A percentile compares a stretch with the other conserved stretches of the same genome.
Conservation (phyloP, 495 filamentous ascomycete species). For the Barbatosphaeria neglecta region DNA sequence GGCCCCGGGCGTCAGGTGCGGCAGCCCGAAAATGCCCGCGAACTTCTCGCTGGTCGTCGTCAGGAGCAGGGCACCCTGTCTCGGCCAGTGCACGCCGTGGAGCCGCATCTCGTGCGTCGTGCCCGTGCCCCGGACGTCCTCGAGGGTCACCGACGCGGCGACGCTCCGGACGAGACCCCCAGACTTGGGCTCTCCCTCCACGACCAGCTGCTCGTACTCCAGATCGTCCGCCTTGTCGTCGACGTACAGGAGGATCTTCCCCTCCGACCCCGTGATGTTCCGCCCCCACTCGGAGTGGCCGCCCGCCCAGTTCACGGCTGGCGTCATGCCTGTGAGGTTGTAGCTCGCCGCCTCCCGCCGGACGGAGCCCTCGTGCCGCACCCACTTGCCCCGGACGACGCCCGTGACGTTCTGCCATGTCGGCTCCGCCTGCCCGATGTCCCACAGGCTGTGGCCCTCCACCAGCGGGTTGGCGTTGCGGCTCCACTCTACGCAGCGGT, state of each 20-base stretch:
- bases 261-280: conserved; percentile 55
- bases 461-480: conserved; percentile 22
- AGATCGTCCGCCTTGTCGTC: conserved; percentile 37
- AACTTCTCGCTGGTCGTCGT: conserved; percentile 90
- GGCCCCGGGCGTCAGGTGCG: conserved; percentile 61
- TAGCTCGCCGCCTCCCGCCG: conserved; percentile 23
- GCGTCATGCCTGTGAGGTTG: conserved; percentile 36
- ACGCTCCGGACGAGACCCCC: conserved; percentile 42
- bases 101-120: conserved; percentile 64
- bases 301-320: conserved; percentile 26
- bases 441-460: conserved; percentile 16
- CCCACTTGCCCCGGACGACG: conserved; percentile 64
- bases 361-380: conserved; percentile 37
- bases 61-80: conserved; percentile 62
- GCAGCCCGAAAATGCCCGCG: conserved; percentile 74
- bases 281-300: conserved; percentile 43
- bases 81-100: conserved; percentile 73
- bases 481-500: conserved; percentile 32
- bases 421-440: conserved; percentile 29
- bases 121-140: conserved; percentile 54
- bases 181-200: conserved; percentile 1
- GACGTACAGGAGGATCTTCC: conserved; percentile 38
- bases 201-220: conserved; percentile 21
- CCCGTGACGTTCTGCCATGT: conserved; percentile 78
- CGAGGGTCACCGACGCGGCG: conserved; percentile 51